Evolutionary conservation across 2,329 filamentous ascomycete species (phyloP).

Genomic region (Remersonia thermophila): DNA sequence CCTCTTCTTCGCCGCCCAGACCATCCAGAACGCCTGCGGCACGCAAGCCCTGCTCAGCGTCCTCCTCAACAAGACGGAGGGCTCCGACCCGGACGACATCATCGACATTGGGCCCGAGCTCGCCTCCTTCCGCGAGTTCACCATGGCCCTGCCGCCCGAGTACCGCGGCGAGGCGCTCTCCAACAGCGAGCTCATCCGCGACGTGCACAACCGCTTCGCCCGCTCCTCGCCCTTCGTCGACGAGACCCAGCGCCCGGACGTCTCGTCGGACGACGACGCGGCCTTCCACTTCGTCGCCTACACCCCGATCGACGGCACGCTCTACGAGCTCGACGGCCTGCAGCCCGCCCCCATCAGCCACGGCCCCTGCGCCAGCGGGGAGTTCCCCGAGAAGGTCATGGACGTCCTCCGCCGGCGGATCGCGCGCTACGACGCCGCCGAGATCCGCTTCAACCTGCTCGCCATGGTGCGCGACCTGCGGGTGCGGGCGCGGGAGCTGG

Average conservation of each 20-base stretch:
- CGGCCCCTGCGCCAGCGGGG: constrained; percentile 54
- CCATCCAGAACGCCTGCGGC: constrained; percentile 96
- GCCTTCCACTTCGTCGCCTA: constrained; percentile 98
- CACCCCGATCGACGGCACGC: constrained; percentile 60
- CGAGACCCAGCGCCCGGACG: constrained; percentile 62
- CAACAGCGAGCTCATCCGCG: constrained; percentile 56
- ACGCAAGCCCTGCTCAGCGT: constrained; percentile 91
- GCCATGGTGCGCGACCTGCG: constrained; percentile 82
- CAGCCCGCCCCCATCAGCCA: constrained; percentile 88
- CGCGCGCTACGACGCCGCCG: constrained; percentile 67
- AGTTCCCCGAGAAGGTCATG: constrained; percentile 72
- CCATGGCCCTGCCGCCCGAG: constrained; percentile 68
- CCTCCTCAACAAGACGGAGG: constrained; percentile 66
- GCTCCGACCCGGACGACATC: constrained; percentile 26
- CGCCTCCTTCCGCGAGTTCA: constrained; percentile 75
- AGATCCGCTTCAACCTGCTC: constrained; percentile 93
- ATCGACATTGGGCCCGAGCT: constrained; percentile 62
- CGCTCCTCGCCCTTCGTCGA: constrained; percentile 82
- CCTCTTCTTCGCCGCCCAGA: constrained; percentile 92
- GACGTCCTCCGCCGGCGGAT: constrained; percentile 78
- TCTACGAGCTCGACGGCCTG: constrained; percentile 93
- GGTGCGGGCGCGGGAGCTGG: constrained; percentile 63
- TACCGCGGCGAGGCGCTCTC: constrained; percentile 48
- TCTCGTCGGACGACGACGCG: constrained; percentile 57
- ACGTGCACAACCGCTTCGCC: constrained; percentile 84